Conservation (phyloP, 768 basidiomycete species). For the Pleurotus cornucopiae region DNA sequence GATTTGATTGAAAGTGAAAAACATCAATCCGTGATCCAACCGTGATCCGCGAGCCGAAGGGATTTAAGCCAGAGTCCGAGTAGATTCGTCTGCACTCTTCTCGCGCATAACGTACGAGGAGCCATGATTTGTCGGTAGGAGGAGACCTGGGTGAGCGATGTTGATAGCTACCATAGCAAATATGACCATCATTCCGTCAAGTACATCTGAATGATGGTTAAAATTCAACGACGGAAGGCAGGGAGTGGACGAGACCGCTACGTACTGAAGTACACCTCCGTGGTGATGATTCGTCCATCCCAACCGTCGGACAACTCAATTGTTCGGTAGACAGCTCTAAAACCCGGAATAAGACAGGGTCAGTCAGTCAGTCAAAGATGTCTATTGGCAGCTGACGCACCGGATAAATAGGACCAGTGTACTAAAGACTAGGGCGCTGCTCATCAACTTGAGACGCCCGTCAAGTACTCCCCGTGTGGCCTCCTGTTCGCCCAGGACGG, state of each 20-base stretch:
- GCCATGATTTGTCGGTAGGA: constrained; percentile 20
- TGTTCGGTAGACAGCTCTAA: constrained; percentile 37
- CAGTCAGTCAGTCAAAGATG: no score
- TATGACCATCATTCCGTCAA: constrained; percentile 47
- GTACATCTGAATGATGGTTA: constrained; percentile 32
- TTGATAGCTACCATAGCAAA: constrained; percentile 47
- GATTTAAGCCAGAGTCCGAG: neutral
- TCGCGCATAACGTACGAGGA: neutral
- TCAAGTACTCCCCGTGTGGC: constrained; percentile 12
- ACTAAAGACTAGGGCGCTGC: constrained; percentile 28
- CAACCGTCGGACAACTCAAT: constrained; percentile 39
- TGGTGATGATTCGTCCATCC: constrained; percentile 33
- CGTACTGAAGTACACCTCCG: constrained; percentile 35
- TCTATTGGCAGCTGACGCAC: constrained; percentile 18
- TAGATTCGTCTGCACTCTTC: neutral
- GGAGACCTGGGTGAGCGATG: constrained; percentile 40
- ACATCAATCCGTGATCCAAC: no score
- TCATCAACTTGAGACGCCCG: constrained; percentile 24
- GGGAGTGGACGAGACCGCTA: constrained; percentile 1
- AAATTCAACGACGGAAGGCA: constrained; percentile 18
- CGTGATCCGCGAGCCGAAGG: no score
- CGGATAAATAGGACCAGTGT: constrained; percentile 48
- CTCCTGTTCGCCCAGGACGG: constrained; percentile 19
- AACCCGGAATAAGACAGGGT: neutral
- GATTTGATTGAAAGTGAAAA: no score